phyloP scores from a whole-genome alignment of 768 basidiomycete species.

The Tulasnella sp. region DNA sequence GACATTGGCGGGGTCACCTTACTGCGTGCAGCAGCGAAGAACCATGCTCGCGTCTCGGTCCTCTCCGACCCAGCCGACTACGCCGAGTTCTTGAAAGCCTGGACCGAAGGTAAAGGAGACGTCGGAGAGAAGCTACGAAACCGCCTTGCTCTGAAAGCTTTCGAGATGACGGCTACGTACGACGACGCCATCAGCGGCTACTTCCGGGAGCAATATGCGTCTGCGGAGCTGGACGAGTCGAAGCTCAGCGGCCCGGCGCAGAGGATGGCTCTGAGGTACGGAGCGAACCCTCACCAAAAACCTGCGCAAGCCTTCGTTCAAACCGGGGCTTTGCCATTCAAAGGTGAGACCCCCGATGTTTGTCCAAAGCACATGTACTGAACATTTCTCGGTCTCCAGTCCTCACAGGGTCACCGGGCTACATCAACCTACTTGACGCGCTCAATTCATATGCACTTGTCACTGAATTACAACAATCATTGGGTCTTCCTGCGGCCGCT shows the following conservation, averaged over 20 bases:
- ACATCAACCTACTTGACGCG: conserved; percentile 97
- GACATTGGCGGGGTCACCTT: conserved; percentile 99
- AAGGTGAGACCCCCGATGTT: conserved; percentile 49
- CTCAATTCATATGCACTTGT: conserved; percentile 96
- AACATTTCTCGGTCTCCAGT: conserved; percentile 44
- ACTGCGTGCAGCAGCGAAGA: conserved; percentile 95
- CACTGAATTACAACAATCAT: conserved; percentile 82
- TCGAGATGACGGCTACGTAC: conserved; percentile 92
- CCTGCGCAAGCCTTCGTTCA: conserved; percentile 95
- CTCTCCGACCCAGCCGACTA: conserved; percentile 90
- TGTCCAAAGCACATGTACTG: neutral
- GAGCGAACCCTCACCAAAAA: conserved; percentile 98
- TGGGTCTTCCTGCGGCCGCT: conserved; percentile 88
- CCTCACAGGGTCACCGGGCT: conserved; percentile 90
- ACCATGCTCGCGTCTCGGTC: conserved; percentile 88
- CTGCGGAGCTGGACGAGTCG: conserved; percentile 62
- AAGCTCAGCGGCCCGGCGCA: conserved; percentile 68
- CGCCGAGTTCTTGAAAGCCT: conserved; percentile 69
- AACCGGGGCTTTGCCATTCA: conserved; percentile 87
- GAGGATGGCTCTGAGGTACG: conserved; percentile 83
- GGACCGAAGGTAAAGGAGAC: conserved; percentile 65
- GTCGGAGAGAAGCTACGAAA: conserved; percentile 67
- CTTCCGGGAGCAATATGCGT: conserved; percentile 93
- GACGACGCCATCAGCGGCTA: conserved; percentile 95
- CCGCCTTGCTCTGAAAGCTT: conserved; percentile 90